A percentile compares a stretch with the other conserved stretches of the same genome.
These are phyloP conservation scores for Calonectria leucothoes DNA, from an alignment of 2,329 filamentous ascomycete species.

Conservation along the genomic window DNA sequence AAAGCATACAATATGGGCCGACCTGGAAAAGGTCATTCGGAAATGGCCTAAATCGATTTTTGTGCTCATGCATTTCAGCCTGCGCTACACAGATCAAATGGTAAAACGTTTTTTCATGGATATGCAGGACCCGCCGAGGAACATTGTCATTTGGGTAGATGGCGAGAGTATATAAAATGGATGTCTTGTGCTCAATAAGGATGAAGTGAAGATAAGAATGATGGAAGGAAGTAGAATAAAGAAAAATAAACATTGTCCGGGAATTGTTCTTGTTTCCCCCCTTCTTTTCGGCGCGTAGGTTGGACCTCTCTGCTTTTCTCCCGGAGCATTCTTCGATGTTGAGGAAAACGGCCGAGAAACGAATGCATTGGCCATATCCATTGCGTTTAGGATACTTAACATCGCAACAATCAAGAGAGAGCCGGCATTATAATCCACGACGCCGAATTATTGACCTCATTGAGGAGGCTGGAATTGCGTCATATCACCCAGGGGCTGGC, in stretches of 20 bases:
- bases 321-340: background rate
- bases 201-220: too few species aligned
- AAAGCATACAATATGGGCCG: conserved; percentile 60
- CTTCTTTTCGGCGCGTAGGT: too few species aligned
- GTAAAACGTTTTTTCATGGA: conserved; percentile 54
- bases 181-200: background rate
- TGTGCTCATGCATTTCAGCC: conserved; percentile 60
- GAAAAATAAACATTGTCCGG: too few species aligned
- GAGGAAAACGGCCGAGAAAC: background rate
- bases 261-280: too few species aligned
- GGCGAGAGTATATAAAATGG: conserved; percentile 39
- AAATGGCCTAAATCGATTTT: conserved; percentile 57
- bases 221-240: too few species aligned
- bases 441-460: background rate
- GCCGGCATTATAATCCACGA: background rate
- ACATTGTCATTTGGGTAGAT: conserved; percentile 62
- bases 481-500: background rate
- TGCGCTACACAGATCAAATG: conserved; percentile 56
- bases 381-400: background rate
- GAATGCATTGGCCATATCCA: background rate
- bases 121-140: conserved; percentile 52
- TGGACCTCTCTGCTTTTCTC: background rate
- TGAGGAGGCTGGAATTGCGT: background rate
- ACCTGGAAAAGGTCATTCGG: conserved; percentile 57
- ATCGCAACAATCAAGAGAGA: background rate